These are phyloP conservation scores for Amanita polypyramis DNA, from an alignment of 768 basidiomycete species.

Conservation along the genomic window DNA sequence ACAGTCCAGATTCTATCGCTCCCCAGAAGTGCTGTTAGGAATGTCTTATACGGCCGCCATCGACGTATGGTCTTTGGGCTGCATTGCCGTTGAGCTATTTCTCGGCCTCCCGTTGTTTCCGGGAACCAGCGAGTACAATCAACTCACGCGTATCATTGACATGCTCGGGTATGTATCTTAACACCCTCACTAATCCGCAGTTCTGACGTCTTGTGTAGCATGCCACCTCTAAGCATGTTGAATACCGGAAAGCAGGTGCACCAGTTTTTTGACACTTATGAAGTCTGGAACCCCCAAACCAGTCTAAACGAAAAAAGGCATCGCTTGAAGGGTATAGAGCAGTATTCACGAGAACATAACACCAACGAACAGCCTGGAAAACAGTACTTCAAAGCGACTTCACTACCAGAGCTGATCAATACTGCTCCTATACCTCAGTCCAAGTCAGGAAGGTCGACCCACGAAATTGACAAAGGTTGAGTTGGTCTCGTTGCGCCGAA, in stretches of 20 bases:
- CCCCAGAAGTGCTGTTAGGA: constrained; percentile 92
- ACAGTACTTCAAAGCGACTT: constrained; percentile 95
- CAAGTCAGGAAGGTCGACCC: constrained; percentile 64
- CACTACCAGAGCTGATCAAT: constrained; percentile 91
- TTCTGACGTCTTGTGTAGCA: constrained; percentile 31
- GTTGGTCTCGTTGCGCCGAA: constrained; percentile 4
- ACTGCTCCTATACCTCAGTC: constrained; percentile 86
- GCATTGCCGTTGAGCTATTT: constrained; percentile 97
- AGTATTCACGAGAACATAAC: constrained; percentile 92
- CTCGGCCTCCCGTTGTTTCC: constrained; percentile 94
- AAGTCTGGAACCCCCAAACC: constrained; percentile 51
- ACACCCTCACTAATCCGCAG: neutral
- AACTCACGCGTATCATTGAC: constrained; percentile 91
- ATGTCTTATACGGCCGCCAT: constrained; percentile 91
- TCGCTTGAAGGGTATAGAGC: constrained; percentile 82
- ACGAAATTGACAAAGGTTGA: constrained; percentile 87
- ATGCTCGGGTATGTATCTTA: constrained; percentile 81
- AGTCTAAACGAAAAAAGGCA: constrained; percentile 76
- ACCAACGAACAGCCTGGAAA: constrained; percentile 97
- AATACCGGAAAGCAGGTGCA: constrained; percentile 91
- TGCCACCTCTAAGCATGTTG: constrained; percentile 87
- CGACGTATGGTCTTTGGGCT: constrained; percentile 99
- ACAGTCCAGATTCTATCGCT: constrained; percentile 97
- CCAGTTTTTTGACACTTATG: constrained; percentile 84
- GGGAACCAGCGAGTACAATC: constrained; percentile 98